Percentiles rank a stretch among this genome's conserved stretches.
phyloP scores from a whole-genome alignment of 2,329 filamentous ascomycete genomes.

The Colletotrichum incanum region DNA sequence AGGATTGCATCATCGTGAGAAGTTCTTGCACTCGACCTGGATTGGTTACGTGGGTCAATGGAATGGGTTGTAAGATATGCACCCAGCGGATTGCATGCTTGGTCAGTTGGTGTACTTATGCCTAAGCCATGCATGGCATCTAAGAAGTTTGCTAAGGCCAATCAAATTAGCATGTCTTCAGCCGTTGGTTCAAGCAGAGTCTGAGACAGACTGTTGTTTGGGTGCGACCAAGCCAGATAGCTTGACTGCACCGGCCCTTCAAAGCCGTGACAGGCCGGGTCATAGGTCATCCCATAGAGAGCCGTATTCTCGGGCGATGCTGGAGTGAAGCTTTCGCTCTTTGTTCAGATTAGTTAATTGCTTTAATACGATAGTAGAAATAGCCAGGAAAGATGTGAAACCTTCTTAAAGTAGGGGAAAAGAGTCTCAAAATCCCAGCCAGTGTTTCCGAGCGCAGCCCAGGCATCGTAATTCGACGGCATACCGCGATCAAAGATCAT shows the following conservation, averaged over 20 bases:
- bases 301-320: slow-evolving; percentile 39
- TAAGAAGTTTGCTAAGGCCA: slow-evolving; percentile 12
- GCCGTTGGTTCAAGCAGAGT: not conserved
- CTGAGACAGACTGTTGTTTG: slow-evolving; percentile 19
- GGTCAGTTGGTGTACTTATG: slow-evolving; percentile 9
- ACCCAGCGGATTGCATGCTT: slow-evolving; percentile 23
- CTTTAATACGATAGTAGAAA: not conserved
- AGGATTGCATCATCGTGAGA: not conserved
- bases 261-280: slow-evolving; percentile 25
- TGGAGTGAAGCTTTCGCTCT: slow-evolving; percentile 43
- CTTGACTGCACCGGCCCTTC: slow-evolving; percentile 30
- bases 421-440: slow-evolving; percentile 57
- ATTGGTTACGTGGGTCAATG: slow-evolving; percentile 23
- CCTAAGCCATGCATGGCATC: slow-evolving; percentile 26
- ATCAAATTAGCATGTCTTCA: not conserved
- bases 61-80: slow-evolving; percentile 30
- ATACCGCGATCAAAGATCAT: slow-evolving; percentile 53
- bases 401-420: slow-evolving; percentile 50
- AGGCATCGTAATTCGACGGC: slow-evolving; percentile 52
- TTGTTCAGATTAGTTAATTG: not conserved
- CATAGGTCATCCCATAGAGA: slow-evolving; percentile 43
- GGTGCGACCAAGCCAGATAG: slow-evolving; percentile 35
- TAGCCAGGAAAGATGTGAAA: slow-evolving; percentile 9
- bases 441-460: slow-evolving; percentile 52
- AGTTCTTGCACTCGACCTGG: slow-evolving; percentile 30